These are phyloP conservation scores for Aciculoconidium aculeatum DNA, from an alignment of 805 yeast species.

Conservation along the genomic window DNA sequence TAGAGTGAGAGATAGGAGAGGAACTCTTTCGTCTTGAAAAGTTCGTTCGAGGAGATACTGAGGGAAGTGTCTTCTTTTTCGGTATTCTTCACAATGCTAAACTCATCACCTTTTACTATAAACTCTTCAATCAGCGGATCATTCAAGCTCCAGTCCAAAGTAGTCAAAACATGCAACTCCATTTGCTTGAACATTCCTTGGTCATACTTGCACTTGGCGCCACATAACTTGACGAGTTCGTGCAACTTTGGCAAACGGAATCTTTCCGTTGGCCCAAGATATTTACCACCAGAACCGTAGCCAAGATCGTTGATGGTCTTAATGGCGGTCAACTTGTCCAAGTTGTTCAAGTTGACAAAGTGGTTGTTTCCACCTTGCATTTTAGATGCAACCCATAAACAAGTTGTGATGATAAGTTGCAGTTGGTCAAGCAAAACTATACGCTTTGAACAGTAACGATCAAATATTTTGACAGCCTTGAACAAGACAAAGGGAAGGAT, in stretches of 20 bases:
- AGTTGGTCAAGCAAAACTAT: constrained; percentile 81
- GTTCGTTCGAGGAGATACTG: constrained; percentile 17
- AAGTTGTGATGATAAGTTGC: constrained; percentile 85
- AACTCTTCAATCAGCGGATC: constrained; percentile 50
- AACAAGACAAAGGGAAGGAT: constrained; percentile 62
- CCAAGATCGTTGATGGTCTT: constrained; percentile 34
- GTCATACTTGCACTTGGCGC: constrained; percentile 50
- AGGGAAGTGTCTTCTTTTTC: no score
- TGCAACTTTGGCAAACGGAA: constrained; percentile 67
- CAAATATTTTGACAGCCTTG: constrained; percentile 72
- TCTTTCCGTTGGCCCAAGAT: constrained; percentile 66
- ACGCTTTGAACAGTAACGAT: constrained; percentile 85
- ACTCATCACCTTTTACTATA: constrained; percentile 28
- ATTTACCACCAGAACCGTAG: constrained; percentile 51
- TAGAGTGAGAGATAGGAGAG: constrained; percentile 45
- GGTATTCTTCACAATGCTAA: constrained; percentile 6
- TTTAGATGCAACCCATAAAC: constrained; percentile 90
- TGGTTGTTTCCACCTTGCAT: constrained; percentile 72
- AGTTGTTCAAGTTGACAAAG: constrained; percentile 42
- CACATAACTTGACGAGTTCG: constrained; percentile 70
- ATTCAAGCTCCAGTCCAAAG: constrained; percentile 65
- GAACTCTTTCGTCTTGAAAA: constrained; percentile 45
- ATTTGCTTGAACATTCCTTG: constrained; percentile 50
- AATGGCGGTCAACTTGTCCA: constrained; percentile 17
- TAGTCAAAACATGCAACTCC: constrained; percentile 70